These are phyloP conservation scores for Cutaneotrichosporon sp. DNA, from an alignment of 1,284 basidiomycete genomes.

Conservation along the genomic window DNA sequence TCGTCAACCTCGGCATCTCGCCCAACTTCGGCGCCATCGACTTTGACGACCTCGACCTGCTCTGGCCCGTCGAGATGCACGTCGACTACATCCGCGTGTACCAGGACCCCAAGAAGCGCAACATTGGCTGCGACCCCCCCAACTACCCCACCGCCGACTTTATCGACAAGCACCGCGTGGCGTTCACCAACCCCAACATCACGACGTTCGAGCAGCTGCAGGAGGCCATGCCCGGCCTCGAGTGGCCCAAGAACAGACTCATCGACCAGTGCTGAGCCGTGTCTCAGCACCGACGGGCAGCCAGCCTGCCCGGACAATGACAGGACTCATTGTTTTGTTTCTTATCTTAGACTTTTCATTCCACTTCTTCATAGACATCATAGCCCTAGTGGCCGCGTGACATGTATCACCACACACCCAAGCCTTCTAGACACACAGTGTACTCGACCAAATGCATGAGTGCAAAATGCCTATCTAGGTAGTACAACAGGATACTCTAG, in stretches of 20 bases:
- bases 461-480: neutral
- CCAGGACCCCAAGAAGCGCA: constrained; percentile 49
- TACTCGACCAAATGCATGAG: neutral
- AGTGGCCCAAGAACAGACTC: constrained; percentile 40
- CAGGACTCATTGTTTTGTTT: neutral
- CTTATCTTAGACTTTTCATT: neutral
- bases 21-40: constrained; percentile 72
- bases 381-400: neutral
- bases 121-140: constrained; percentile 54
- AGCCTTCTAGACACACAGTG: neutral
- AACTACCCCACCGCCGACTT: constrained; percentile 61
- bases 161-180: constrained; percentile 49
- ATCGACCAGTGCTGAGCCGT: constrained; percentile 32
- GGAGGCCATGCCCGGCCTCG: constrained; percentile 4
- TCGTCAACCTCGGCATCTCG: constrained; percentile 68
- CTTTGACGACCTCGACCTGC: constrained; percentile 4
- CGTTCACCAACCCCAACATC: constrained; percentile 48
- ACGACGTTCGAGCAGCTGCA: constrained; percentile 13
- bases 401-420: neutral
- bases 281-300: neutral
- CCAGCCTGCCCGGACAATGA: neutral
- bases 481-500: neutral
- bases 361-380: neutral
- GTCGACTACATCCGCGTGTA: constrained; percentile 54
- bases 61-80: constrained; percentile 34